phyloP scores from a whole-genome alignment of 2,329 filamentous ascomycete genomes.

The Penicillium palitans region DNA sequence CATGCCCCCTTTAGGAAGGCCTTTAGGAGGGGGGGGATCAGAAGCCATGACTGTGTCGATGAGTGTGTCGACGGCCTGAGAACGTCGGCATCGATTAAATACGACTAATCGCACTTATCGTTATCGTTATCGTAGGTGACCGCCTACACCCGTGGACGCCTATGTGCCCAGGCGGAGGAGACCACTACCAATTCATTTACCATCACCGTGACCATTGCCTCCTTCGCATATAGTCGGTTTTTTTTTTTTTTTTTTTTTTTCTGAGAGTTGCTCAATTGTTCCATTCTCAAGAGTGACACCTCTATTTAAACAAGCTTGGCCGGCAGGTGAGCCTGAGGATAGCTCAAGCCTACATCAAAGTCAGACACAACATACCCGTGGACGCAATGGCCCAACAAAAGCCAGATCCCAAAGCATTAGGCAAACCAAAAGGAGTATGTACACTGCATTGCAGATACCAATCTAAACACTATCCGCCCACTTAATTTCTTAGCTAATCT shows the following conservation, averaged over 20 bases:
- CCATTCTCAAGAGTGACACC: background rate
- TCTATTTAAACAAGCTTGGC: background rate
- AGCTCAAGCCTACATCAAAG: background rate
- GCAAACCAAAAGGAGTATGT: slow-evolving; percentile 24
- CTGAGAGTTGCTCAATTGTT: background rate
- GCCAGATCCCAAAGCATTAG: slow-evolving; percentile 17
- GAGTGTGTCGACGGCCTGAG: background rate
- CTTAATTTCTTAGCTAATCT: background rate
- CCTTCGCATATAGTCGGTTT: background rate
- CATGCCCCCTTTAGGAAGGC: slow-evolving; percentile 47
- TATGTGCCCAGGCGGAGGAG: too few relatives aligned
- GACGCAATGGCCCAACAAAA: slow-evolving; percentile 17
- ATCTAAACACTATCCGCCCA: background rate
- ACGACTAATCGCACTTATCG: too few relatives aligned
- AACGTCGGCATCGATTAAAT: background rate
- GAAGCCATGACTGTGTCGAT: slow-evolving; percentile 29
- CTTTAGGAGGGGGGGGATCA: slow-evolving; percentile 23
- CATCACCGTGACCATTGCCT: background rate
- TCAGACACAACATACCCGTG: background rate
- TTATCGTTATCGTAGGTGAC: too few relatives aligned
- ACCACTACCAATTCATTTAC: too few relatives aligned
- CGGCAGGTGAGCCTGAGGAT: background rate
- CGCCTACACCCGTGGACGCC: too few relatives aligned
- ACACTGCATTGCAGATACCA: background rate
- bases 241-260: background rate